phyloP scores from a whole-genome alignment of 306 rosid genomes.

The Quercus engelmannii region DNA sequence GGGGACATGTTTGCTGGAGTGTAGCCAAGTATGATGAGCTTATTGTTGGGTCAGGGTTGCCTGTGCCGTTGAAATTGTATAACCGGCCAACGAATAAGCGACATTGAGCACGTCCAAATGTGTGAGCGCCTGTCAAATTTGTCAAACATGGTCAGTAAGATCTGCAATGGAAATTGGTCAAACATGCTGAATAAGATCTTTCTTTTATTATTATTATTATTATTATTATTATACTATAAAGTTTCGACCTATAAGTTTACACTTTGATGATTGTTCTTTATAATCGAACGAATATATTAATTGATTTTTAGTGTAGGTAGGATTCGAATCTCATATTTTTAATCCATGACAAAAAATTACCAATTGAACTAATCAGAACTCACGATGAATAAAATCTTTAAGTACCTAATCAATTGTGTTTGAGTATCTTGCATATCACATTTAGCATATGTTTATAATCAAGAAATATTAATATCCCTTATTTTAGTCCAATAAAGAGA shows the following conservation, averaged over 20 bases:
- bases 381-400: no score
- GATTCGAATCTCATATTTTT: no score
- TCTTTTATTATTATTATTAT: no score
- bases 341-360: rapidly evolving
- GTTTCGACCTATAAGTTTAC: no score
- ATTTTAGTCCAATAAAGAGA: no score
- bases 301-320: rapidly evolving
- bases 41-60: constrained; percentile 57
- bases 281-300: rapidly evolving
- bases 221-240: no score
- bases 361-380: no score
- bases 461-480: no score
- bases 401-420: no score
- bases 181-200: background rate
- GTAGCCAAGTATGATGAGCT: constrained; percentile 45
- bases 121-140: constrained; percentile 58
- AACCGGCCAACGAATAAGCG: constrained; percentile 40
- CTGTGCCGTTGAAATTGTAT: constrained; percentile 41
- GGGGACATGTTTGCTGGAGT: constrained; percentile 59
- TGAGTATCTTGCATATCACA: no score
- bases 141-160: background rate
- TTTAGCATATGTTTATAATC: no score
- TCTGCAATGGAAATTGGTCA: background rate
- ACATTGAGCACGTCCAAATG: constrained; percentile 69
- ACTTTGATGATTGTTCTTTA: no score